A percentile compares a stretch with the other conserved stretches of the same genome.
These are phyloP conservation scores for Yarrowia bubula DNA, from an alignment of 805 yeast genomes.

Conservation along the genomic window DNA sequence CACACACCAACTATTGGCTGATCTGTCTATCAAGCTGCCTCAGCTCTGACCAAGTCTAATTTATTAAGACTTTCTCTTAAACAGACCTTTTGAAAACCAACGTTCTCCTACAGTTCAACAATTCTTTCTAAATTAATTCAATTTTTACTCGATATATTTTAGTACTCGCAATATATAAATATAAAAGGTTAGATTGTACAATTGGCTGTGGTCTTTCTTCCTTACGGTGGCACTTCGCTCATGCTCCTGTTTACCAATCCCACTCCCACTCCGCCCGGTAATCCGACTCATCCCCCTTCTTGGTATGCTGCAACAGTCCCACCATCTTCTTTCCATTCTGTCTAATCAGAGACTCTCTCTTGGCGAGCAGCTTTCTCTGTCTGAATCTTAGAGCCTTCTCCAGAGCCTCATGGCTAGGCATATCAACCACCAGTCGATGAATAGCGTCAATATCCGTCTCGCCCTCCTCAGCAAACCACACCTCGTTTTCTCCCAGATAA, in stretches of 20 bases:
- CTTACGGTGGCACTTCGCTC: no score
- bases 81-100: no score
- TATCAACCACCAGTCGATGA: slow-evolving; percentile 1
- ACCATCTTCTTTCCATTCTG: not conserved
- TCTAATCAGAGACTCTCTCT: slow-evolving; percentile 1
- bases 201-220: no score
- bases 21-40: no score
- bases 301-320: not conserved
- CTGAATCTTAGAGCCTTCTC: slow-evolving; percentile 13
- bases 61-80: no score
- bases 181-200: no score
- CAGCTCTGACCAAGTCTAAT: no score
- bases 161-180: no score
- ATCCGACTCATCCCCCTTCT: not conserved
- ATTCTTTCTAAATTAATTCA: no score
- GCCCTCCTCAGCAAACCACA: slow-evolving; percentile 20
- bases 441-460: slow-evolving; percentile 20
- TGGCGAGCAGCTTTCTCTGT: slow-evolving; percentile 4
- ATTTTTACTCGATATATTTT: no score
- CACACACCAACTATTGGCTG: no score
- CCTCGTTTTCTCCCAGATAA: not conserved
- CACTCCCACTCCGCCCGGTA: not conserved
- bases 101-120: no score
- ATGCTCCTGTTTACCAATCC: not conserved
- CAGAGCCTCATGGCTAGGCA: not conserved